Base-by-base conservation (phyloP, 2,329 filamentous ascomycete species). In the Fusarium oxysporum region DNA sequence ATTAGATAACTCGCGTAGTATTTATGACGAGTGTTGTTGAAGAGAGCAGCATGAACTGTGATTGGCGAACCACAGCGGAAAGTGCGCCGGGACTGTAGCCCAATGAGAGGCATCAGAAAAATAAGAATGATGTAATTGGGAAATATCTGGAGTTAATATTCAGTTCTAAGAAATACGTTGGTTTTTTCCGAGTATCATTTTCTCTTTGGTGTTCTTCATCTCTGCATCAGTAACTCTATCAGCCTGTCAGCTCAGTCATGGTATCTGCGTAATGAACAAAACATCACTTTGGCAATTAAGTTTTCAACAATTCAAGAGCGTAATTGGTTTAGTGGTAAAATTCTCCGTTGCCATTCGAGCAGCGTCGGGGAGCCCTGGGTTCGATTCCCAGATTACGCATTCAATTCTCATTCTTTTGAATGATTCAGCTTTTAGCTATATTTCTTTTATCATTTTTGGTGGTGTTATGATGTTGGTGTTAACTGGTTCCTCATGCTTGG, bases 291-390 rank as follows among this genome's bases (percentile, higher is more conserved):
- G 21, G 21, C 7, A 0, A 1, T 0, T 4, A 0, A 7, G 6
- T 5, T 17, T 6, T 25, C 5, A 61, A 59, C 11, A 59, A 66
- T 21, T 3, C 5, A 33, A 35, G 28, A 19, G 62, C 62, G 62
- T 62, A 62, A 62, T 68, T 68, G 62, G 65, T 67, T 62, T 68
- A 67, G 65, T 68, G 65, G 65, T 66, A 61, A 55, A 61, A 61
- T 68, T 68, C 62, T 68, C 62, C 65, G 62, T 68, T 68, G 65
- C 62, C 54, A 68, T 61, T 44, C 48, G 47, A 55, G 54, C n/a
- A 65, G 35, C 53, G 43, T 67, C 60, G 60, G 64, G 60, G 60
- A 64, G 59, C 62, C 64, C 60, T n/a, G 65, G 61, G 53, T 68
- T 65, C 47, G 65, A 68, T 68, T 68, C 65, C 65, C 65, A 23